Evolutionary conservation across 1,139 yeast genomes (phyloP).

Genomic region (Wickerhamomyces sp.): DNA sequence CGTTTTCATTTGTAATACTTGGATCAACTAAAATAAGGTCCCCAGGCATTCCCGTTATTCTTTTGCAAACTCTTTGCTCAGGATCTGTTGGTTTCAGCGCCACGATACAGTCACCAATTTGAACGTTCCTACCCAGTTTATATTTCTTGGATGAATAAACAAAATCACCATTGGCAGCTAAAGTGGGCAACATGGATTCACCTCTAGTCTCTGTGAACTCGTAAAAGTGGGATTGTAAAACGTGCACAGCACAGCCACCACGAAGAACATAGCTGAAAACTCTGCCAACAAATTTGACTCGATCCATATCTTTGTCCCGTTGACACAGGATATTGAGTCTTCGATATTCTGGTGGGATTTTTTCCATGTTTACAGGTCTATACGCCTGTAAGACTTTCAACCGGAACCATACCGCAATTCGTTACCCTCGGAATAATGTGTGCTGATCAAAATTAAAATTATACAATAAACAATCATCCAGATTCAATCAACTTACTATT

Average conservation of each 20-base stretch:
- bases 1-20: slow-evolving; percentile 35
- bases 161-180: slow-evolving; percentile 68
- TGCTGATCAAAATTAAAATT: neutral
- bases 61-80: slow-evolving; percentile 77
- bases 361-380: neutral
- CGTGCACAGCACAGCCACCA: slow-evolving; percentile 65
- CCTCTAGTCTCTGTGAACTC: slow-evolving; percentile 85
- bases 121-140: slow-evolving; percentile 40
- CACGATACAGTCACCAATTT: slow-evolving; percentile 84
- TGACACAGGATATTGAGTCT: neutral
- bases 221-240: slow-evolving; percentile 59
- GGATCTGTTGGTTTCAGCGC: slow-evolving; percentile 92
- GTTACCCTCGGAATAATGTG: neutral
- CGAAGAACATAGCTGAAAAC: slow-evolving; percentile 34
- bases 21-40: slow-evolving; percentile 82
- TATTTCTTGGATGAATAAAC: slow-evolving; percentile 72
- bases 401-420: neutral
- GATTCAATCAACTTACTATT: no score
- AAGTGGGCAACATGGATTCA: slow-evolving; percentile 92
- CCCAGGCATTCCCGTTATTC: slow-evolving; percentile 96
- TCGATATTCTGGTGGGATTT: neutral
- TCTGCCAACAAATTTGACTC: slow-evolving; percentile 15
- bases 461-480: neutral
- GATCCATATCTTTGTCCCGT: slow-evolving; percentile 7
- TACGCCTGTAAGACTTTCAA: no score